Evolutionary conservation across 257 asterid species (phyloP).

Genomic region (Nicotiana otophora): DNA sequence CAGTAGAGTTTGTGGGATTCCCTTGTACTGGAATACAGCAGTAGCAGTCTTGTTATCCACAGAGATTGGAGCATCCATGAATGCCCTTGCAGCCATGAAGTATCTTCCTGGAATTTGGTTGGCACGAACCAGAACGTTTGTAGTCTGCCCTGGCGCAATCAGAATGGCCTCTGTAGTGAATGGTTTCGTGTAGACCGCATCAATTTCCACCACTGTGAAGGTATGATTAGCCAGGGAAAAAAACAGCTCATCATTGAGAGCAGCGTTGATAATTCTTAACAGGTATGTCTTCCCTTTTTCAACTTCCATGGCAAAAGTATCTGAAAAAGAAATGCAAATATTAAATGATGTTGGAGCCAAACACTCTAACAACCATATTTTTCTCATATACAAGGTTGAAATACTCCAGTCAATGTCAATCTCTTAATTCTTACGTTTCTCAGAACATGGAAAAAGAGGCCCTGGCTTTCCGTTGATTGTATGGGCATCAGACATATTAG

Average conservation of each 20-base stretch:
- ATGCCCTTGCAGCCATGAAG: constrained; percentile 44
- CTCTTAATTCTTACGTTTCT: constrained; percentile 26
- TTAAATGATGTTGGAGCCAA: neutral
- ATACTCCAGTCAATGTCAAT: neutral
- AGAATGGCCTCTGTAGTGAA: constrained; percentile 36
- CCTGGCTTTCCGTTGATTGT: constrained; percentile 59
- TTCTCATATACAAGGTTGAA: neutral
- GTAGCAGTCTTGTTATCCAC: constrained; percentile 47
- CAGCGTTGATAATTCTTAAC: constrained; percentile 39
- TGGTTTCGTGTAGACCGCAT: constrained; percentile 50
- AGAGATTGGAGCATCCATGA: constrained; percentile 36
- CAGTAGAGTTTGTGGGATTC: constrained; percentile 24
- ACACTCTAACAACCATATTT: too few species aligned
- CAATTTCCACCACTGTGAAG: constrained; percentile 45
- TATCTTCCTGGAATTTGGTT: constrained; percentile 36
- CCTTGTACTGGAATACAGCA: constrained; percentile 40
- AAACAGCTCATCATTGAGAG: constrained; percentile 45
- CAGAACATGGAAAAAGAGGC: constrained; percentile 45
- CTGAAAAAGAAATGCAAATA: constrained; percentile 13
- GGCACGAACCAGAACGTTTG: constrained; percentile 40
- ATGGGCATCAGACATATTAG: constrained; percentile 53
- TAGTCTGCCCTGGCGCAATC: constrained; percentile 49
- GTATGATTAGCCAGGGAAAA: constrained; percentile 39
- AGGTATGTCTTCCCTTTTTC: constrained; percentile 46
- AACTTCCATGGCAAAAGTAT: constrained; percentile 47